Percentiles rank a stretch among this genome's conserved stretches.
Conservation (phyloP, 306 rosid species). For the Lathyrus tuberosus region DNA sequence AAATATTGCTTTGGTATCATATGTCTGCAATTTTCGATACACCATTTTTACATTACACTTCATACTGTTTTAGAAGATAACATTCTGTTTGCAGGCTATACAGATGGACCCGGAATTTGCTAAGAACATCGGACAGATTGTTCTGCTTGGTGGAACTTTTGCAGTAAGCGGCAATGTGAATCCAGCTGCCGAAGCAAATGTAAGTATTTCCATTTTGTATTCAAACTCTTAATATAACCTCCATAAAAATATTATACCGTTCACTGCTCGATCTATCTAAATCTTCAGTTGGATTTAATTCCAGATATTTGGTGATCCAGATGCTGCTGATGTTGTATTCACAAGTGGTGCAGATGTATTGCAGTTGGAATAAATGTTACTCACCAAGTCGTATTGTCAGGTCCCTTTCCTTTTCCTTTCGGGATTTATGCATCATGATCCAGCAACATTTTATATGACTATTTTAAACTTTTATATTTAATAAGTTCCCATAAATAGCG, state of each 20-base stretch:
- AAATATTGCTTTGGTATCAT: slow-evolving; percentile 81
- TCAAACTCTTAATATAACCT: slow-evolving; percentile 13
- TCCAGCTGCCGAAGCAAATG: slow-evolving; percentile 96
- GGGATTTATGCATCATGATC: slow-evolving; percentile 1
- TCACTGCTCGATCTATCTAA: slow-evolving; percentile 26
- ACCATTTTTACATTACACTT: slow-evolving; percentile 2
- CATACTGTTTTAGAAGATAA: slow-evolving; percentile 22
- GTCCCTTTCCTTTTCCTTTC: slow-evolving; percentile 41
- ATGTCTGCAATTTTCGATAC: slow-evolving; percentile 34
- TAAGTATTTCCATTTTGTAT: slow-evolving; percentile 40
- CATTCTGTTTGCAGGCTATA: slow-evolving; percentile 60
- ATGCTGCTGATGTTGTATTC: slow-evolving; percentile 91
- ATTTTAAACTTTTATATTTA: neutral
- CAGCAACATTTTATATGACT: slow-evolving; percentile 13
- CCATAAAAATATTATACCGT: neutral
- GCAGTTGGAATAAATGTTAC: slow-evolving; percentile 91
- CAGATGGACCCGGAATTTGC: slow-evolving; percentile 75
- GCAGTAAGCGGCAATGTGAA: slow-evolving; percentile 91
- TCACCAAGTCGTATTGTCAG: slow-evolving; percentile 82
- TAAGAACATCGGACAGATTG: slow-evolving; percentile 75
- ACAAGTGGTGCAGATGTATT: slow-evolving; percentile 80
- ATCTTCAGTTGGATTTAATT: slow-evolving; percentile 29
- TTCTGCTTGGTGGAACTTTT: slow-evolving; percentile 89
- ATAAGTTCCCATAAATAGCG: neutral
- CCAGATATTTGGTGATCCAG: slow-evolving; percentile 93